Conservation (phyloP, 345 rosid species). For the Salix koriyanagi region DNA sequence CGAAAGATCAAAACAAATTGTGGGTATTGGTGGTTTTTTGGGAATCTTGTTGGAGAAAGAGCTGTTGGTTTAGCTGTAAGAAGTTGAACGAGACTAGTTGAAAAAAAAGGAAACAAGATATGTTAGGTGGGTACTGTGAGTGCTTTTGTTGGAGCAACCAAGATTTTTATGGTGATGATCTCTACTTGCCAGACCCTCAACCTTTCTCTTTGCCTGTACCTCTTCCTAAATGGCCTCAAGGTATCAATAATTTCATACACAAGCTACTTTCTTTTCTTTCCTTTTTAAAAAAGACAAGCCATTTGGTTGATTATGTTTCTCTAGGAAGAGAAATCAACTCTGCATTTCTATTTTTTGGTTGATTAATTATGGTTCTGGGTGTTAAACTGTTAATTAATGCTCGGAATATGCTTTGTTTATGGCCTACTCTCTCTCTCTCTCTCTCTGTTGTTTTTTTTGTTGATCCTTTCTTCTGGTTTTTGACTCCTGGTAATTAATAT, state of each 20-base stretch:
- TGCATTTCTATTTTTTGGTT: too few relatives aligned
- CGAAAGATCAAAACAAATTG: conserved; percentile 20
- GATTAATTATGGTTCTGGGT: too few relatives aligned
- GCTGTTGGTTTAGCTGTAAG: background rate
- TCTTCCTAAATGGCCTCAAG: conserved; percentile 71
- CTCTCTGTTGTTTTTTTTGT: too few relatives aligned
- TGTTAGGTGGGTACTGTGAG: conserved; percentile 53
- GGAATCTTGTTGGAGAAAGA: conserved; percentile 1
- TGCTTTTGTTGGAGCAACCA: conserved; percentile 48
- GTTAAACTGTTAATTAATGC: too few relatives aligned
- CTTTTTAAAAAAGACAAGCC: background rate
- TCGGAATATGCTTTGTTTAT: too few relatives aligned
- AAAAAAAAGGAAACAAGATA: conserved; percentile 8
- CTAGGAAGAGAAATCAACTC: too few relatives aligned
- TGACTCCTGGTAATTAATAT: too few relatives aligned
- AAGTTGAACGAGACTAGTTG: too few relatives aligned
- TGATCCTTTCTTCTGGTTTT: too few relatives aligned
- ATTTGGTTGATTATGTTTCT: background rate
- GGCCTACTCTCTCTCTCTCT: too few relatives aligned
- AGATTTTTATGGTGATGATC: conserved; percentile 17
- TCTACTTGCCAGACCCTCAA: conserved; percentile 22
- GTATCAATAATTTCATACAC: conserved; percentile 20
- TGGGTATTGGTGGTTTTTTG: conserved; percentile 24
- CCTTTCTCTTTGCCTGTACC: conserved; percentile 68
- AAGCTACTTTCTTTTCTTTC: background rate